phyloP scores from a whole-genome alignment of 2,329 filamentous ascomycete species.

The Eutypella sp. region DNA sequence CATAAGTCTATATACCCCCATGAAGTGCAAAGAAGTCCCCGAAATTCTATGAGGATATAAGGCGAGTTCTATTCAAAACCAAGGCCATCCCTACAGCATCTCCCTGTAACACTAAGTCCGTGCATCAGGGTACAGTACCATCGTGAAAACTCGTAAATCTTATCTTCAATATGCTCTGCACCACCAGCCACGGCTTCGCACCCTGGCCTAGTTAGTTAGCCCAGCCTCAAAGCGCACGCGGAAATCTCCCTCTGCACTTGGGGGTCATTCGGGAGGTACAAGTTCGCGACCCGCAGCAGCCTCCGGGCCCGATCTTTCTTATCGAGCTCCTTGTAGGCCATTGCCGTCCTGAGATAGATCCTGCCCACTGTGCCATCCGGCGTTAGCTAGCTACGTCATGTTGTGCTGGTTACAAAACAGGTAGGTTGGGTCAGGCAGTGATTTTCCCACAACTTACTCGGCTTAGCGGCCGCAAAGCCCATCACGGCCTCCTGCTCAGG shows the following conservation, averaged over 20 bases:
- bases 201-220: conserved; percentile 1
- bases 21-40: too few relatives aligned
- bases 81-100: too few relatives aligned
- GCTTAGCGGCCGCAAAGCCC: conserved; percentile 36
- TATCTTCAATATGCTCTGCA: too few relatives aligned
- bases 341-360: conserved; percentile 44
- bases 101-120: too few relatives aligned
- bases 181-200: not conserved
- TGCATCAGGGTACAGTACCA: too few relatives aligned
- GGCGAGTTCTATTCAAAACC: too few relatives aligned
- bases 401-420: not conserved
- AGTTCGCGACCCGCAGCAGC: conserved; percentile 16
- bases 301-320: conserved; percentile 15
- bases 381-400: not conserved
- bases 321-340: conserved; percentile 32
- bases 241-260: conserved; percentile 15
- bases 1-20: too few relatives aligned
- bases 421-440: too few relatives aligned
- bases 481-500: conserved; percentile 36
- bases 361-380: conserved; percentile 30
- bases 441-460: too few relatives aligned
- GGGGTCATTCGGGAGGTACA: conserved; percentile 19
- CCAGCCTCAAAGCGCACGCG: conserved; percentile 8
- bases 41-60: too few relatives aligned
- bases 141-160: too few relatives aligned